Conservation (phyloP, 1,139 yeast species). For the Blastobotrys indianensis region DNA sequence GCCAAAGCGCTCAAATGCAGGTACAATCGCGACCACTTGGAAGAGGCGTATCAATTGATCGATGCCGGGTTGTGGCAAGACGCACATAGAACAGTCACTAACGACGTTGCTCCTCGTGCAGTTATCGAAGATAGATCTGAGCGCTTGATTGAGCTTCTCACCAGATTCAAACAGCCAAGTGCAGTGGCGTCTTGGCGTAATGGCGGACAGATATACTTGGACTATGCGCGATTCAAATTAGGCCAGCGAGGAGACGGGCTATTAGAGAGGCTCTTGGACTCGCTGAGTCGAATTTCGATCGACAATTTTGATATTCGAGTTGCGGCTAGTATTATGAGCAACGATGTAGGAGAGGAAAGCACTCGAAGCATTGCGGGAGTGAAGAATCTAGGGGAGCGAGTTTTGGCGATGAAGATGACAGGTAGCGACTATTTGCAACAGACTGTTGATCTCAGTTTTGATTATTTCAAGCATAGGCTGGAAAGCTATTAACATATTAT, state of each 20-base stretch:
- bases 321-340: constrained; percentile 50
- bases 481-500: constrained; percentile 8
- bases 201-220: constrained; percentile 38
- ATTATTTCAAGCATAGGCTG: constrained; percentile 18
- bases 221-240: constrained; percentile 22
- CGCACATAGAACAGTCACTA: constrained; percentile 56
- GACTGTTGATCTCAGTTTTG: constrained; percentile 20
- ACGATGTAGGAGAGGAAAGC: constrained; percentile 38
- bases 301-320: constrained; percentile 35
- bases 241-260: constrained; percentile 11
- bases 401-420: constrained; percentile 28
- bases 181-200: constrained; percentile 50
- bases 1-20: constrained; percentile 36
- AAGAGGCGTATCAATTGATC: constrained; percentile 57
- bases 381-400: constrained; percentile 14
- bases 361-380: constrained; percentile 5
- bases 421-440: constrained; percentile 24
- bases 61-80: constrained; percentile 55
- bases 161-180: constrained; percentile 40
- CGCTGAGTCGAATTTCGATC: constrained; percentile 39
- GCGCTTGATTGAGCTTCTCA: constrained; percentile 40
- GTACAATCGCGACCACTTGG: constrained; percentile 46
- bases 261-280: constrained; percentile 26
- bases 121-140: constrained; percentile 42
- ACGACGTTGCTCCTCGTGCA: constrained; percentile 62